These are phyloP conservation scores for Blastobotrys mokoenaii DNA, from an alignment of 805 yeast genomes.

Conservation along the genomic window DNA sequence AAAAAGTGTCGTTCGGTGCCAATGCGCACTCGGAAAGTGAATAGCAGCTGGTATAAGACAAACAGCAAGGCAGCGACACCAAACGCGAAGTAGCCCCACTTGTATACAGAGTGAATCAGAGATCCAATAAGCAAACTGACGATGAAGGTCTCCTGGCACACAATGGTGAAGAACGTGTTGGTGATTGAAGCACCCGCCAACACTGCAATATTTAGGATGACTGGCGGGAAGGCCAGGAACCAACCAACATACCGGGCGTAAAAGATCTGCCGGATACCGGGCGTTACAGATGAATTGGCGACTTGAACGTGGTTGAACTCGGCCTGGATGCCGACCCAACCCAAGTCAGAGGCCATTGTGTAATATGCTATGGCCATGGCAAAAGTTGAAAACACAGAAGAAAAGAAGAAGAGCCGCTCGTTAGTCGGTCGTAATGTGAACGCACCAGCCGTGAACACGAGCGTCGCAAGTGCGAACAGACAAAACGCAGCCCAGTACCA, in stretches of 20 bases:
- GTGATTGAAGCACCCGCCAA: constrained; percentile 27
- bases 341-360: constrained; percentile 50
- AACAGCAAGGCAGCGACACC: constrained; percentile 37
- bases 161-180: constrained; percentile 26
- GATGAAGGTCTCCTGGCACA: constrained; percentile 40
- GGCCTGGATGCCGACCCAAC: constrained; percentile 40
- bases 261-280: constrained; percentile 43
- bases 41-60: constrained; percentile 18
- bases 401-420: constrained; percentile 31
- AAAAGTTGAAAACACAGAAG: constrained; percentile 35
- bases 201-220: constrained; percentile 30
- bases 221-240: constrained; percentile 47
- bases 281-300: constrained; percentile 23
- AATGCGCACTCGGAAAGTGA: constrained; percentile 10
- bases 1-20: background rate
- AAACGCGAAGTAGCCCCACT: constrained; percentile 63
- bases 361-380: constrained; percentile 42
- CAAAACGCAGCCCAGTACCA: constrained; percentile 62
- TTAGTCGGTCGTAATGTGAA: constrained; percentile 24
- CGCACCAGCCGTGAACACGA: constrained; percentile 24
- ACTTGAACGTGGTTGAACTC: constrained; percentile 45
- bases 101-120: constrained; percentile 46
- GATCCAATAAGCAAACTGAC: constrained; percentile 50
- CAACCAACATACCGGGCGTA: constrained; percentile 50
- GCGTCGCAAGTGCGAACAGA: constrained; percentile 35